phyloP scores from a whole-genome alignment of 2,329 filamentous ascomycete genomes.

The Phoma sp. region DNA sequence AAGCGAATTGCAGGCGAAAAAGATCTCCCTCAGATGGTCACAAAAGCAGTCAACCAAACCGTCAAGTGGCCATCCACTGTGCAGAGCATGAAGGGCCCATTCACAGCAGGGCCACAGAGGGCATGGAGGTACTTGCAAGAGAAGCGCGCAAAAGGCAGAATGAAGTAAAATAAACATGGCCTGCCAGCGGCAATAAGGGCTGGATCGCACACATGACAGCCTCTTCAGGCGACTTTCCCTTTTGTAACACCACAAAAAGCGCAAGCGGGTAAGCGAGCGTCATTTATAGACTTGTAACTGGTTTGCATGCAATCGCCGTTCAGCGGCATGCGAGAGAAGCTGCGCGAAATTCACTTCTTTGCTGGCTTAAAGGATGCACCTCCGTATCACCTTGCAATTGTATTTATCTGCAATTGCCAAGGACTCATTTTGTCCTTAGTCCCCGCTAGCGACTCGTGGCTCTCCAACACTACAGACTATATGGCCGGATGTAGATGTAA shows the following conservation, averaged over 20 bases:
- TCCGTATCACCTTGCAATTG: background rate
- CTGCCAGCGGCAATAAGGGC: background rate
- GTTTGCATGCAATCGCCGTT: conserved; percentile 16
- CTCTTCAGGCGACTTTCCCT: conserved; percentile 14
- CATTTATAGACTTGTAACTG: conserved; percentile 11
- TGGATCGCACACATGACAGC: background rate
- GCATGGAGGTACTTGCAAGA: conserved; percentile 81
- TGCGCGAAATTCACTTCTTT: conserved; percentile 11
- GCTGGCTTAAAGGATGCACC: background rate
- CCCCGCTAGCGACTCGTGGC: background rate
- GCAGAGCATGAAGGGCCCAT: conserved; percentile 82
- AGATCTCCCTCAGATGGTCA: conserved; percentile 74
- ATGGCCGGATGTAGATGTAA: background rate
- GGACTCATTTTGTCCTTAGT: background rate
- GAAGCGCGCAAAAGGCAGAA: conserved; percentile 65
- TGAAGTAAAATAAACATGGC: conserved; percentile 25
- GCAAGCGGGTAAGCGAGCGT: conserved; percentile 18
- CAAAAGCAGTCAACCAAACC: conserved; percentile 81
- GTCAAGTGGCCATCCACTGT: conserved; percentile 91
- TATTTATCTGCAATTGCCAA: background rate
- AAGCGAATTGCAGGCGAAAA: conserved; percentile 78
- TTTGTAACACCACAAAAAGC: conserved; percentile 31
- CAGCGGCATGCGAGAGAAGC: conserved; percentile 14
- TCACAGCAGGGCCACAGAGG: conserved; percentile 77
- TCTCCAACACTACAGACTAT: background rate